Base-by-base conservation (phyloP, 257 asterid species). In the Salvia rosmarinus region DNA sequence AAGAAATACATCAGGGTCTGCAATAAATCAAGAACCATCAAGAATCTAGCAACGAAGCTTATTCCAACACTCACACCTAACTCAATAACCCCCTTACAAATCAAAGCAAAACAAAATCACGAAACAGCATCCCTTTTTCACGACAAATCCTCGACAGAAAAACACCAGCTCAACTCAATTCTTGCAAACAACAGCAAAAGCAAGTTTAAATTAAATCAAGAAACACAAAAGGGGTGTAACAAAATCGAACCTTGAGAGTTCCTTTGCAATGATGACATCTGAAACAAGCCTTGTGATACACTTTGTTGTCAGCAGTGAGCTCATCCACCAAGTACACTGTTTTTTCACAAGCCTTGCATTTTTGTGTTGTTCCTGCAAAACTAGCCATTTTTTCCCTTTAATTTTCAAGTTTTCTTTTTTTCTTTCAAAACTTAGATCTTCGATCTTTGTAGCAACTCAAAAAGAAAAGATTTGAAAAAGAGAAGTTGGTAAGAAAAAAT, bases 191-290 rank as follows among this genome's bases (percentile, higher is more conserved):
- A 35, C 55, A 62, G 40, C 8, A 51, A 61, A 42, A 25, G 64
- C 30, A 69, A 17, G 44, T 10, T 40, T 19, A n/a, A 5, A 44
- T 7, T 13, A 47, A 12, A 75, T 34, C 17, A 35, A 71, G 16
- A 64, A 39, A 12, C 16, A 67, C 1, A 3, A 60, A 67, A 72
- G 72, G 59, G 44, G 0, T 4, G 67, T 34, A 4, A 46, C 40
- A 71, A 37, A 52, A 54, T 21, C 69, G 30, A 4, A 85, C 95
- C 93, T 89, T 89, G 65, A 89, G 93, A 46, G 96, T 89, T 51
- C 93, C 88, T 74, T 76, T 89, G 77, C 96, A 87, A 57, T 89
- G 96, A 80, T 85, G 86, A 74, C 96, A 89, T 76, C 93, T 85
- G 37, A 89, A 89, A 74, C 96, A 89, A 73, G 93, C 83, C 81